Conservation (phyloP, 2,329 filamentous ascomycete genomes). For the Beauveria brongniartii region DNA sequence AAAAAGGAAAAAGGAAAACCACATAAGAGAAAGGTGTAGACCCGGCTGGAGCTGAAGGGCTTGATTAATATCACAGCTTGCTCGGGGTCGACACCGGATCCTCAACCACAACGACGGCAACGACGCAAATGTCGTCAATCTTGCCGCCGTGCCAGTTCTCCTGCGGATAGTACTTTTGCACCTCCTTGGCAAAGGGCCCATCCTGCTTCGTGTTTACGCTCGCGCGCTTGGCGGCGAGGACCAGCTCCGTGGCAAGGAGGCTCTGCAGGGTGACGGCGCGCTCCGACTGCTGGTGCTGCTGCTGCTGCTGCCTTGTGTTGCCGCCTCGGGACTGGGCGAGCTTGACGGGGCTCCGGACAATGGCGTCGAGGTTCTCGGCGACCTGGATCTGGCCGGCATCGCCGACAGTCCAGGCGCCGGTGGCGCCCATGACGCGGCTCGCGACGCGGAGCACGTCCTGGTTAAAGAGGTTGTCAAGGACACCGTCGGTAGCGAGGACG, state of each 20-base stretch:
- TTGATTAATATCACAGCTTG: slow-evolving; percentile 23
- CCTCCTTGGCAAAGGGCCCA: slow-evolving; percentile 90
- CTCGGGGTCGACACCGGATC: slow-evolving; percentile 19
- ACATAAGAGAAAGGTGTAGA: neutral
- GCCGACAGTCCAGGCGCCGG: slow-evolving; percentile 65
- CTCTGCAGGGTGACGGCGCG: slow-evolving; percentile 58
- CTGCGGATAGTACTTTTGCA: slow-evolving; percentile 76
- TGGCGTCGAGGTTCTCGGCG: slow-evolving; percentile 47
- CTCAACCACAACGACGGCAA: slow-evolving; percentile 70
- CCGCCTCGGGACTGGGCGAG: slow-evolving; percentile 17
- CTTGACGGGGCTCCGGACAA: slow-evolving; percentile 19
- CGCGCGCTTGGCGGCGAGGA: slow-evolving; percentile 73
- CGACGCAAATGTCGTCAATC: slow-evolving; percentile 87
- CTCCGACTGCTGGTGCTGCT: slow-evolving; percentile 15
- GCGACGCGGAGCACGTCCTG: slow-evolving; percentile 80
- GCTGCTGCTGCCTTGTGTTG: slow-evolving; percentile 3
- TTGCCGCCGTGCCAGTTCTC: slow-evolving; percentile 90
- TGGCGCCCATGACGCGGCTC: slow-evolving; percentile 64
- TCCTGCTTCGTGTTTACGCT: slow-evolving; percentile 75
- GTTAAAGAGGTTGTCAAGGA: slow-evolving; percentile 91
- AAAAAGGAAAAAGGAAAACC: neutral
- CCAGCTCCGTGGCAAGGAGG: slow-evolving; percentile 69
- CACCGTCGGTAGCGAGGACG: slow-evolving; percentile 88
- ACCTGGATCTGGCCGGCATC: slow-evolving; percentile 53
- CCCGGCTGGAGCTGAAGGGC: neutral